Evolutionary conservation across 257 asterid genomes (phyloP).

Genomic region (Oldenlandia corymbosa): DNA sequence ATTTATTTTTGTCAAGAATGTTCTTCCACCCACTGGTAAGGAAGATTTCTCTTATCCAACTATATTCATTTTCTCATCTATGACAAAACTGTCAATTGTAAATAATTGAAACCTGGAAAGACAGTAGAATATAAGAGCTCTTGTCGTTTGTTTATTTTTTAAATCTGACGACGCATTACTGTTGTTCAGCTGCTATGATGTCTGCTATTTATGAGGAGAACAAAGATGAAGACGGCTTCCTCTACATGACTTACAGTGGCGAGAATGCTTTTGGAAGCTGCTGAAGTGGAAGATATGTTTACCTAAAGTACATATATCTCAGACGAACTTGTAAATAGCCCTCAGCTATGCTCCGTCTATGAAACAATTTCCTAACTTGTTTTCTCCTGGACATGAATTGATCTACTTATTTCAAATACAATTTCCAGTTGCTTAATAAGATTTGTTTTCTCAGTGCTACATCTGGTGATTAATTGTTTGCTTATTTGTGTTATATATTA

Average conservation of each 20-base stretch:
- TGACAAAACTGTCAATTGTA: too few relatives aligned
- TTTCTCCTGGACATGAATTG: conserved; percentile 6
- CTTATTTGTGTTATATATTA: too few relatives aligned
- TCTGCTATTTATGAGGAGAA: conserved; percentile 53
- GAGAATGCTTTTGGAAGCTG: conserved; percentile 51
- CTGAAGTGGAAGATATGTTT: conserved; percentile 31
- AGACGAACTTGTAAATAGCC: conserved; percentile 43
- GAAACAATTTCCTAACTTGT: background rate
- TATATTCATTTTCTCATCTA: background rate
- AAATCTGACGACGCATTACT: too few relatives aligned
- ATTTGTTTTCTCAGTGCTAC: background rate
- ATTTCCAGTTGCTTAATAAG: background rate
- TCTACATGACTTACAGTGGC: conserved; percentile 58
- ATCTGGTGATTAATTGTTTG: too few relatives aligned
- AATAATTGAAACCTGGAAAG: too few relatives aligned
- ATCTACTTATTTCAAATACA: background rate
- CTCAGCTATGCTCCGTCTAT: conserved; percentile 13
- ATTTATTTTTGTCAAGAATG: conserved; percentile 88
- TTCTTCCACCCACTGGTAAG: conserved; percentile 96
- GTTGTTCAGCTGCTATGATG: conserved; percentile 52
- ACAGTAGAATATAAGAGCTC: background rate
- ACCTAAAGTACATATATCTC: conserved; percentile 36
- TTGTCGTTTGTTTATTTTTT: too few relatives aligned
- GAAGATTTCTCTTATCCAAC: background rate
- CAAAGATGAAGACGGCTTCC: conserved; percentile 55